Conservation (phyloP, 352 stramenopile species). For the Phytophthora pisi region DNA sequence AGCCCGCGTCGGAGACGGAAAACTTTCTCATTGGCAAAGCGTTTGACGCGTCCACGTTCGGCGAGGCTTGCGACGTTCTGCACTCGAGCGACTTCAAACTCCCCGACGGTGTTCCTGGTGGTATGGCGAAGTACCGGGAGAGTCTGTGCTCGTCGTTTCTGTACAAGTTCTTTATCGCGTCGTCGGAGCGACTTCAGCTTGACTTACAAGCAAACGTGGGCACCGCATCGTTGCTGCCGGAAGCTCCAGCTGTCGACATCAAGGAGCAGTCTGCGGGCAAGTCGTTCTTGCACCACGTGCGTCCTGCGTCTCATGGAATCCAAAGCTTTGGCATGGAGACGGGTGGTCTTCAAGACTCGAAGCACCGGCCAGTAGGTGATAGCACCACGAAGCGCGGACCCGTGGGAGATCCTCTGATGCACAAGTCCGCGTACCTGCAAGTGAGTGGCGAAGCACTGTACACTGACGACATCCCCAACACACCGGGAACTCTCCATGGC, state of each 20-base stretch:
- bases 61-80: conserved; percentile 83
- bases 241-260: conserved; percentile 38
- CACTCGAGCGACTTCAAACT: conserved; percentile 91
- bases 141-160: conserved; percentile 94
- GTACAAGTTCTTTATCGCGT: conserved; percentile 94
- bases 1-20: conserved; percentile 55
- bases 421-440: conserved; percentile 94
- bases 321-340: conserved; percentile 67
- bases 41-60: conserved; percentile 85
- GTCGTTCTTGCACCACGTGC: conserved; percentile 65
- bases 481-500: conserved; percentile 87
- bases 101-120: conserved; percentile 90
- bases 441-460: conserved; percentile 96
- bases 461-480: conserved; percentile 93
- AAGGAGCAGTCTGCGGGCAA: conserved; percentile 54
- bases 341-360: conserved; percentile 69
- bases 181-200: conserved; percentile 59
- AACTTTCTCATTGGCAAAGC: conserved; percentile 80
- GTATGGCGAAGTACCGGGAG: conserved; percentile 95
- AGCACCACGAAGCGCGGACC: conserved; percentile 48
- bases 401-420: conserved; percentile 91
- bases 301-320: conserved; percentile 56
- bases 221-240: conserved; percentile 21
- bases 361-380: conserved; percentile 56
- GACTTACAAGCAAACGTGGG: conserved; percentile 31